Conservation (phyloP, 2,329 filamentous ascomycete species). For the Didymellaceae sp. region DNA sequence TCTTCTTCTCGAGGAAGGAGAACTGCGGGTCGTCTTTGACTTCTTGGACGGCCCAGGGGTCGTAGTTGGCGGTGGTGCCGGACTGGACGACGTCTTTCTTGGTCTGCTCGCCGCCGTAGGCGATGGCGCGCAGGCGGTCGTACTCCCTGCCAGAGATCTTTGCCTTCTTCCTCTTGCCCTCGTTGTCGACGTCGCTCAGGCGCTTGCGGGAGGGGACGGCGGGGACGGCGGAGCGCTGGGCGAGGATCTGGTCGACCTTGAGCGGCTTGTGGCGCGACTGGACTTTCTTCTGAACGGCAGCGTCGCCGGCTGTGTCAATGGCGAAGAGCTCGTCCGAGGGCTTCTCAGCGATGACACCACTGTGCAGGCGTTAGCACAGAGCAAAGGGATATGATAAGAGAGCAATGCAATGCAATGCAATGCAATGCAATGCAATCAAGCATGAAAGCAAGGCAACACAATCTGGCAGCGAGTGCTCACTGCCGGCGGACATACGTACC, state of each 20-base stretch:
- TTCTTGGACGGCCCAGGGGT: conserved; percentile 74
- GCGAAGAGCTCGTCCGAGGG: conserved; percentile 83
- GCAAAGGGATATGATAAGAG: not conserved
- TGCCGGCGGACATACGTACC: too few relatives aligned
- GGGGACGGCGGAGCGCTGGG: conserved; percentile 80
- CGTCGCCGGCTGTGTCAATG: conserved; percentile 77
- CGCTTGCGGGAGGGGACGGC: conserved; percentile 82
- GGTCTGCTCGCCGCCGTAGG: conserved; percentile 69
- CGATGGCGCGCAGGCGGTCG: conserved; percentile 76
- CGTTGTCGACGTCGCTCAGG: conserved; percentile 72
- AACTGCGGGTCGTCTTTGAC: conserved; percentile 60
- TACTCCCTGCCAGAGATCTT: conserved; percentile 89
- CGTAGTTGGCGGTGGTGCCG: conserved; percentile 68
- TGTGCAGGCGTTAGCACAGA: conserved; percentile 49
- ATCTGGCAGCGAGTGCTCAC: too few relatives aligned
- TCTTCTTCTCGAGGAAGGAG: conserved; percentile 71
- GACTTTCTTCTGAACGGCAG: conserved; percentile 67
- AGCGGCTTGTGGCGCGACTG: conserved; percentile 76
- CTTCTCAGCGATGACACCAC: conserved; percentile 86
- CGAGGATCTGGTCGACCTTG: conserved; percentile 91
- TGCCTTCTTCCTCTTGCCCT: conserved; percentile 73
- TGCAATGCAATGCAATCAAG: too few relatives aligned
- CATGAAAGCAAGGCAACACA: too few relatives aligned
- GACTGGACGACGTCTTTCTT: conserved; percentile 57
- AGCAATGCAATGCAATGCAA: not conserved